Base-by-base conservation (phyloP, 1,284 basidiomycete genomes). In the Leccinum colubrinum region DNA sequence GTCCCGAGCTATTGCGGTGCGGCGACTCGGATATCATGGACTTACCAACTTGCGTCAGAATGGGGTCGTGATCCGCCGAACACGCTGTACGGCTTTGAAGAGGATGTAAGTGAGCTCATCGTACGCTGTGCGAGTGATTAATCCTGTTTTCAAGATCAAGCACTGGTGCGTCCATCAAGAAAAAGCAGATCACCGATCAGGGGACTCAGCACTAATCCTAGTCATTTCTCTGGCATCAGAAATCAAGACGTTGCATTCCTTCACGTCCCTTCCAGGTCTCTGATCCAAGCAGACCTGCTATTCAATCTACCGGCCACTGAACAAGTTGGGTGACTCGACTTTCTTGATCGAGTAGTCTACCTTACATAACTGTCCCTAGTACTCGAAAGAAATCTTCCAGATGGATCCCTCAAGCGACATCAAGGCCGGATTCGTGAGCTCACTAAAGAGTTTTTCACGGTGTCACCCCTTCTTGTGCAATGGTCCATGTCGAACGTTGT, bases 171-270 rank as follows among this genome's bases (percentile, higher is more conserved):
- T 27, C 27, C 27, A 0, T 27, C 27, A 27, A 27, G 8, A 46
- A 11, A 33, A 39, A 37, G 20, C 3, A 5, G 20, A 6, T 57
- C 1, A 25, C 20, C 3, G 9, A 52, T 22, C 33, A 35, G 22
- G 25, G 35, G 46, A 55, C 56, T 70, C 39, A 39, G 14, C 14
- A 65, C 30, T 5, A 17, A 9, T 50, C 27, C 7, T 43, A 93
- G 88, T 70, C 93, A 90, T 73, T 95, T 97, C 70, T 83, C 91
- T 12, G 91, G 93, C 0, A 88, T 91, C 75, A 80, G 79, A 67
- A 96, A 95, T 74, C 88, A 94, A 72, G 97, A 98, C 65, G 86
- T 97, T 15, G 93, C 93, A 0, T 97, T 96, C 74, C 84, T 92
- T 64, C 97, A 98, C 72, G 78, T 81, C 14, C 82, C 86, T 0